A percentile compares a stretch with the other conserved stretches of the same genome.
Conservation (phyloP, 2,329 filamentous ascomycete species). For the Scleromitrula shiraiana region DNA sequence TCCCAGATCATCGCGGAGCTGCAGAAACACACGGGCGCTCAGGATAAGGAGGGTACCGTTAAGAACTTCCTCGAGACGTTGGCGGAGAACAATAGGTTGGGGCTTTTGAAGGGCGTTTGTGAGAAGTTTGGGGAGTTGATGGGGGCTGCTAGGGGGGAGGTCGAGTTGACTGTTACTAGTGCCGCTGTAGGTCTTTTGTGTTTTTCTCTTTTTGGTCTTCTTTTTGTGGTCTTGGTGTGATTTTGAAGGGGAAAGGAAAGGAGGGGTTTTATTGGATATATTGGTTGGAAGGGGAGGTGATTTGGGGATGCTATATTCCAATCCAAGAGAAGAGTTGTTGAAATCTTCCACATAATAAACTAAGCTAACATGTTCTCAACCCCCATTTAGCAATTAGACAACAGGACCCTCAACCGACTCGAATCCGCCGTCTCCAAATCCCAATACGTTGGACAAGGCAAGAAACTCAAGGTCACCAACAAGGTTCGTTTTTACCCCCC, state of each 20-base stretch:
- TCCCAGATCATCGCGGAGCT: constrained; percentile 78
- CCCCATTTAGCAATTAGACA: constrained; percentile 64
- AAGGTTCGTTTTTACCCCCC: constrained; percentile 47
- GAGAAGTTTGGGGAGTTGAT: constrained; percentile 85
- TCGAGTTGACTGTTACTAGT: constrained; percentile 86
- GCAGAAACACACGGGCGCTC: constrained; percentile 66
- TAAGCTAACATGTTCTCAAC: constrained; percentile 6
- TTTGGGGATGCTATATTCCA: neutral
- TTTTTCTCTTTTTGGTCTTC: neutral
- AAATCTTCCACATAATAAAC: neutral
- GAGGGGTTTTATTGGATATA: neutral
- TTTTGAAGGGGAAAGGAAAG: neutral
- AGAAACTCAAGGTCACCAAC: constrained; percentile 97
- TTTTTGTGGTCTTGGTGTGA: neutral
- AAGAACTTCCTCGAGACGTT: constrained; percentile 90
- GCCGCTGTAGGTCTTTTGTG: constrained; percentile 64
- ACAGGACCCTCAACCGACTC: constrained; percentile 75
- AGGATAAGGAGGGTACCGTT: constrained; percentile 68
- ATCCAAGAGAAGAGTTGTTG: too few relatives aligned
- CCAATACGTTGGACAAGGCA: constrained; percentile 76
- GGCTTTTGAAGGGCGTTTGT: constrained; percentile 70
- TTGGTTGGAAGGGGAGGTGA: neutral
- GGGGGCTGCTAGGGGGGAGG: constrained; percentile 81
- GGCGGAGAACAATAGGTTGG: constrained; percentile 93
- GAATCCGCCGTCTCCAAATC: constrained; percentile 88